phyloP scores from a whole-genome alignment of 495 filamentous ascomycete species.

The Xylaria cubensis region DNA sequence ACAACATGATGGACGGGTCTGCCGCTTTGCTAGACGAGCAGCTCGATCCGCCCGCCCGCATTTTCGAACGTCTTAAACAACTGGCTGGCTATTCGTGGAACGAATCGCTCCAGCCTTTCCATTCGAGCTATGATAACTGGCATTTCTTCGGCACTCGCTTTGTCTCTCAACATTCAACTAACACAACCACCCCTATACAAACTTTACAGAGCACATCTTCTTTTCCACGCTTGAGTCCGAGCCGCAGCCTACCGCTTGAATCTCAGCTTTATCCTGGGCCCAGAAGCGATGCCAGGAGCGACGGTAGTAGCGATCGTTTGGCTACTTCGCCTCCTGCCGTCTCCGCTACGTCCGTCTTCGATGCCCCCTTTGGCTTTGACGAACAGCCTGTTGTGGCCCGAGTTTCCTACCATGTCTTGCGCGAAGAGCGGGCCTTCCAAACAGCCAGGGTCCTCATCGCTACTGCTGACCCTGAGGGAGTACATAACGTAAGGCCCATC shows the following conservation, averaged over 20 bases:
- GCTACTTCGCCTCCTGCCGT: conserved; percentile 41
- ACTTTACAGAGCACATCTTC: conserved; percentile 40
- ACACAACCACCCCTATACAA: conserved; percentile 36
- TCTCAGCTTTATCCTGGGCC: conserved; percentile 34
- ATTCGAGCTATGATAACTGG: conserved; percentile 85
- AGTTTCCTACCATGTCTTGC: conserved; percentile 77
- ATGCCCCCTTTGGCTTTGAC: conserved; percentile 48
- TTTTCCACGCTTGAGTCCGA: conserved; percentile 39
- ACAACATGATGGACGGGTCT: conserved; percentile 55
- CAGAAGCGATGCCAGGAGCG: conserved; percentile 26
- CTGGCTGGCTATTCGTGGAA: conserved; percentile 80
- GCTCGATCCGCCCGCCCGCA: conserved; percentile 70
- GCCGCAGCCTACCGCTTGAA: conserved; percentile 46
- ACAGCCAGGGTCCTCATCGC: conserved; percentile 73
- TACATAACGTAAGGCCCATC: conserved; percentile 76
- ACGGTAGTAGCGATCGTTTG: conserved; percentile 46
- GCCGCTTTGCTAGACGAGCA: conserved; percentile 63
- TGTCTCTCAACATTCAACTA: conserved; percentile 46
- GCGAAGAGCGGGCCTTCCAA: conserved; percentile 85
- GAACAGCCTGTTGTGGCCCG: conserved; percentile 69
- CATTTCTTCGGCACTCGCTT: conserved; percentile 57
- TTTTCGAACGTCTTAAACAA: conserved; percentile 75
- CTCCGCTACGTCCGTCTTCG: conserved; percentile 30
- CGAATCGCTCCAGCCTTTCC: conserved; percentile 70
- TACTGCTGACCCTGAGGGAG: conserved; percentile 73